Percentiles rank a stretch among this genome's conserved stretches.
Conservation (phyloP, 2,329 filamentous ascomycete genomes). For the Elsinoe fawcettii region DNA sequence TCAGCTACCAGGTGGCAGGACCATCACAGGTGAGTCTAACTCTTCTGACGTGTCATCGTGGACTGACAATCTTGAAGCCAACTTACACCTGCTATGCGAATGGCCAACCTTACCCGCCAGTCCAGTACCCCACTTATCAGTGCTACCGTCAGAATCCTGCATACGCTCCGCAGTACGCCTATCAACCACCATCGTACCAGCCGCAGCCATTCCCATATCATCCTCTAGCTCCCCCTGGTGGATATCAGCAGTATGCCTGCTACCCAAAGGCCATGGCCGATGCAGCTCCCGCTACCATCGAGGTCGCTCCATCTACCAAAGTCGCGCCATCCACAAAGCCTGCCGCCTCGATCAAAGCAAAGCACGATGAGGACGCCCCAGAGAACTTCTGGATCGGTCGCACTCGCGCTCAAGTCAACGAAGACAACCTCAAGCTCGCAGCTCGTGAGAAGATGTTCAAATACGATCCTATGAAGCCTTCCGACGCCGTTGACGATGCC, state of each 20-base stretch:
- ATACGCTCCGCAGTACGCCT: conserved; percentile 7
- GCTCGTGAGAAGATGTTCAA: conserved; percentile 28
- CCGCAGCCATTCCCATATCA: conserved; percentile 3
- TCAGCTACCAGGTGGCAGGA: neutral
- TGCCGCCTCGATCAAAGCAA: conserved; percentile 5
- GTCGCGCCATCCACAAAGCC: conserved; percentile 14
- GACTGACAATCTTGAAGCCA: neutral
- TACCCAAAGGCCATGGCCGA: conserved; percentile 3
- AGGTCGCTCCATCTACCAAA: conserved; percentile 16
- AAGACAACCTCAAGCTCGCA: conserved; percentile 33
- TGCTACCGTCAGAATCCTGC: conserved; percentile 8
- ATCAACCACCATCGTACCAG: neutral
- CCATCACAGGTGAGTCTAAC: neutral
- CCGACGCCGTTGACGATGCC: conserved; percentile 27
- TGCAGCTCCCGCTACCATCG: conserved; percentile 14
- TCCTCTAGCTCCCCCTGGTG: neutral
- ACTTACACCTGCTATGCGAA: conserved; percentile 11
- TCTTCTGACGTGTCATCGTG: neutral
- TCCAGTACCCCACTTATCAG: conserved; percentile 1
- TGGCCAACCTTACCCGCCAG: neutral
- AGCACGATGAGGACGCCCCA: neutral
- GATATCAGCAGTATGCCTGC: conserved; percentile 14
- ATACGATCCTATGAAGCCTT: conserved; percentile 28
- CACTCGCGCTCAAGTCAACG: conserved; percentile 31
- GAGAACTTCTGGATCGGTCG: conserved; percentile 30